These are phyloP conservation scores for Quercus robur DNA, from an alignment of 306 rosid genomes.

Conservation along the genomic window DNA sequence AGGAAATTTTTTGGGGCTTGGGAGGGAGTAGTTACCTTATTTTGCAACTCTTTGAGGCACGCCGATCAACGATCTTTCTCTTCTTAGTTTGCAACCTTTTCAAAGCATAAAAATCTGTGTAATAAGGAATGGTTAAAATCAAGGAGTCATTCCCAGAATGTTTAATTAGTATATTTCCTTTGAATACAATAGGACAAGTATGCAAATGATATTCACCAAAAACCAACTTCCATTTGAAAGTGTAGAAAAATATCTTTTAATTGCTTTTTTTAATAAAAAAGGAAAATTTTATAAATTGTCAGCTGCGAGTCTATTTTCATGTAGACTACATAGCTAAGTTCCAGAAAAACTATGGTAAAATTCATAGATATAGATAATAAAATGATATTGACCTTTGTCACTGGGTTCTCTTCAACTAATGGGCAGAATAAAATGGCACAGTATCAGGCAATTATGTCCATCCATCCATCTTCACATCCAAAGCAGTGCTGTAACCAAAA, in stretches of 20 bases:
- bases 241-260: background rate
- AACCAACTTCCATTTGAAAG: background rate
- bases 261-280: background rate
- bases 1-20: background rate
- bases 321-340: background rate
- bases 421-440: background rate
- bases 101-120: conserved; percentile 63
- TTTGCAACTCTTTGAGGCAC: conserved; percentile 90
- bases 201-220: background rate
- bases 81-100: conserved; percentile 71
- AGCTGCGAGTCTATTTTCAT: background rate
- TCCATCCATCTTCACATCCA: background rate
- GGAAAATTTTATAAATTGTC: background rate
- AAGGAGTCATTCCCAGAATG: conserved; percentile 5
- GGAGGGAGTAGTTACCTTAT: conserved; percentile 52
- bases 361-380: background rate
- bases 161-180: background rate
- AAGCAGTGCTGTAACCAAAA: background rate
- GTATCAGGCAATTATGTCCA: background rate
- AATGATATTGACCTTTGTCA: background rate
- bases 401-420: background rate
- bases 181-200: background rate
- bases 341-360: background rate
- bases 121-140: conserved; percentile 13
- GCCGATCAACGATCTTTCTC: conserved; percentile 80